phyloP scores from a whole-genome alignment of 2,329 filamentous ascomycete species.

The Chalaropsis ovoidea region DNA sequence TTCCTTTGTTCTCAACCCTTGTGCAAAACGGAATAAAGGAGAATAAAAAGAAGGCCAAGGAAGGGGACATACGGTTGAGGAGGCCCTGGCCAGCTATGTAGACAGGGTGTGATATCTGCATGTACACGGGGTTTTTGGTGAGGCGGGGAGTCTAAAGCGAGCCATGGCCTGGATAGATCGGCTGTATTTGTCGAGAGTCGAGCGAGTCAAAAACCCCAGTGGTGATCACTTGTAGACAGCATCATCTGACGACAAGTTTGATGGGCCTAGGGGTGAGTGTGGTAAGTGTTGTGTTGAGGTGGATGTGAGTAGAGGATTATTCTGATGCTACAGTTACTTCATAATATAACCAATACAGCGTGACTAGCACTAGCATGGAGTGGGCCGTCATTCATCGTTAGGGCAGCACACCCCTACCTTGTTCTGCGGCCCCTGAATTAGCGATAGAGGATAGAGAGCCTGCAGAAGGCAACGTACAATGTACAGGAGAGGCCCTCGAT shows the following conservation, averaged over 20 bases:
- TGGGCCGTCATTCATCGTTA: not conserved
- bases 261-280: not conserved
- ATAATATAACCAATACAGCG: not conserved
- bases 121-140: not conserved
- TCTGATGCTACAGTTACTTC: not conserved
- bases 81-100: not conserved
- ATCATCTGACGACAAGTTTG: not conserved
- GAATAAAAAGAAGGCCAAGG: slow-evolving; percentile 8
- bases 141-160: not conserved
- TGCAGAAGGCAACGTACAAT: not conserved
- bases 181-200: too few relatives aligned
- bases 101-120: not conserved
- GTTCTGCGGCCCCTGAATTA: slow-evolving; percentile 16
- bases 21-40: slow-evolving; percentile 9
- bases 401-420: not conserved
- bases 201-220: not conserved
- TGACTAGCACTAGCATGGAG: not conserved
- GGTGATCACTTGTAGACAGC: not conserved
- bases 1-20: not conserved
- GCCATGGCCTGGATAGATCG: not conserved
- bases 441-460: slow-evolving; percentile 21
- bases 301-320: not conserved
- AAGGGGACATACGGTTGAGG: not conserved
- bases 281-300: not conserved
- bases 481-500: not conserved